Percentiles rank a stretch among this genome's conserved stretches.
These are phyloP conservation scores for Microthyrium microscopicum DNA, from an alignment of 2,329 filamentous ascomycete genomes.

Conservation along the genomic window DNA sequence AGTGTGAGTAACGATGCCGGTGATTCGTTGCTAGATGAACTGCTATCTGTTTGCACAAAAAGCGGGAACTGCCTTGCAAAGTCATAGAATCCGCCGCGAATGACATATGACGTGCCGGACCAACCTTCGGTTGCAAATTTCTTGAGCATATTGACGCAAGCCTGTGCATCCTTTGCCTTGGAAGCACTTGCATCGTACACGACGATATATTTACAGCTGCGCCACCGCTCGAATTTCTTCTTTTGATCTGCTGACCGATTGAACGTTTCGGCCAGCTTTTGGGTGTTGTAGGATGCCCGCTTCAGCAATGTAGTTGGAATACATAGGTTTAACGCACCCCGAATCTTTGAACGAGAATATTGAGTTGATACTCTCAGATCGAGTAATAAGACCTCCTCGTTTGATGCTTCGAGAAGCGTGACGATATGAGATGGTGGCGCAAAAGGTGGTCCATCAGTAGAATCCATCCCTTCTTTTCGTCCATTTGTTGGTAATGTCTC, in stretches of 20 bases:
- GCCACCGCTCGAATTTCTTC: conserved; percentile 61
- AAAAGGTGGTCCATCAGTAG: conserved; percentile 19
- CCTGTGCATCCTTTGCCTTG: conserved; percentile 62
- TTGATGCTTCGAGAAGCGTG: conserved; percentile 29
- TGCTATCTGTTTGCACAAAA: conserved; percentile 28
- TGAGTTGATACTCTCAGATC: conserved; percentile 80
- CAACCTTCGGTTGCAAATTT: conserved; percentile 84
- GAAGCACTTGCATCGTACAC: conserved; percentile 72
- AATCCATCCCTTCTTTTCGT: conserved; percentile 14
- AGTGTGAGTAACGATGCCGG: neutral
- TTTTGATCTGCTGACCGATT: conserved; percentile 53
- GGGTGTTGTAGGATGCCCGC: conserved; percentile 72
- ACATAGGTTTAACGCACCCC: conserved; percentile 75
- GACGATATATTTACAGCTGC: conserved; percentile 55
- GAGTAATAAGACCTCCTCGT: conserved; percentile 49
- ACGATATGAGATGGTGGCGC: conserved; percentile 31
- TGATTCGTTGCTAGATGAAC: neutral
- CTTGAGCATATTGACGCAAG: conserved; percentile 74
- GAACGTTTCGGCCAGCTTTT: conserved; percentile 79
- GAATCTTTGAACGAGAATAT: conserved; percentile 57
- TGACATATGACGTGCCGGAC: conserved; percentile 52
- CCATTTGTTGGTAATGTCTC: conserved; percentile 27
- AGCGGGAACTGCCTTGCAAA: conserved; percentile 53
- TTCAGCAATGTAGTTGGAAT: conserved; percentile 91
- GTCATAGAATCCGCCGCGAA: conserved; percentile 65